phyloP scores from a whole-genome alignment of 2,329 filamentous ascomycete species.

The Trichoderma cornu-damae region DNA sequence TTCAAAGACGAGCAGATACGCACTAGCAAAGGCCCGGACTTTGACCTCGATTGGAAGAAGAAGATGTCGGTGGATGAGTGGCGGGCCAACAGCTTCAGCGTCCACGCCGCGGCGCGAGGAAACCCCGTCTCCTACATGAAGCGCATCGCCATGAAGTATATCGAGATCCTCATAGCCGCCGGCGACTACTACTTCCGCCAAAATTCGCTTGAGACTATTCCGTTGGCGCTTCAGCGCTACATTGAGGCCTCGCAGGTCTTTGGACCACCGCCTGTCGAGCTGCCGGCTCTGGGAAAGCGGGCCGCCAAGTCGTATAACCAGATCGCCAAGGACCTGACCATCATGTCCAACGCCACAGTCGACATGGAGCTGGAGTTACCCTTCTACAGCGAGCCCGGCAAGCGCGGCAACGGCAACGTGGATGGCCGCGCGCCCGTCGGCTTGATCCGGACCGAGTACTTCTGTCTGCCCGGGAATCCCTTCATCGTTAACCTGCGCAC shows the following conservation, averaged over 20 bases:
- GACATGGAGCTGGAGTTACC: slow-evolving; percentile 1
- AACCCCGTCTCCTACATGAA: background rate
- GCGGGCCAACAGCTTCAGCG: background rate
- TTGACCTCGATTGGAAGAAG: no score
- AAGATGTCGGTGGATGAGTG: background rate
- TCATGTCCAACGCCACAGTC: background rate
- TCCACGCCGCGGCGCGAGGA: background rate
- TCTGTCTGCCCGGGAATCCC: background rate
- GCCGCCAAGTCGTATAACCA: background rate
- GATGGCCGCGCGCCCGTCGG: background rate
- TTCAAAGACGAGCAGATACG: no score
- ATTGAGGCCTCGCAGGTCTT: slow-evolving; percentile 17
- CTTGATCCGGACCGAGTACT: background rate
- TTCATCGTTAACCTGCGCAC: background rate
- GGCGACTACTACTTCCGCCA: slow-evolving; percentile 20
- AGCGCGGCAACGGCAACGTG: background rate
- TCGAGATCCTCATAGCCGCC: slow-evolving; percentile 7
- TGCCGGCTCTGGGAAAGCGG: slow-evolving; percentile 12
- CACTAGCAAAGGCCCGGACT: background rate
- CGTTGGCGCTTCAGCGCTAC: slow-evolving; percentile 19
- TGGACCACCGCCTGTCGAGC: slow-evolving; percentile 4
- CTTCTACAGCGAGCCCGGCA: background rate
- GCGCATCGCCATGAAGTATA: background rate
- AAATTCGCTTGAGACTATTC: slow-evolving; percentile 14
- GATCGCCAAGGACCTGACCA: background rate